Evolutionary conservation across 1,284 basidiomycete genomes (phyloP), one percentile per base, ranked within the genome.

Genomic region (Tylopilus orsonianus): DNA sequence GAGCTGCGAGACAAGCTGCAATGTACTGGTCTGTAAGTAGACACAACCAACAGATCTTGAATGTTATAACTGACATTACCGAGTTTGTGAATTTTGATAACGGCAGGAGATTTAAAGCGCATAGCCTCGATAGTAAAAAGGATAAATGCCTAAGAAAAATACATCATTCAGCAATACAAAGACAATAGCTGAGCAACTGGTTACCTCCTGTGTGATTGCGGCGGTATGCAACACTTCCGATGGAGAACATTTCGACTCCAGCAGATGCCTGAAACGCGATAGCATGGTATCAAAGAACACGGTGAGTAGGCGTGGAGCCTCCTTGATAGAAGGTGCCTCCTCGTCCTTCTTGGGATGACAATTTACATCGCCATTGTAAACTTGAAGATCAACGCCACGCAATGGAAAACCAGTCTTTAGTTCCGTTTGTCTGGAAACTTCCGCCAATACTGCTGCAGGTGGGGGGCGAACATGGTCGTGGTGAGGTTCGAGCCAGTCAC

Each of bases 401-500:
- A 85, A 66, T 5, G 85, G 79, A 53, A 81, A 75, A 0, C 84
- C 84, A 0, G 80, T 83, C 66, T 86, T 88, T 41, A 80, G 66
- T 60, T 87, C 81, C 0, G 81, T 78, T 60, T 81, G 76, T 56
- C 81, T 86, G 3, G 83, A 78, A 19, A 83, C 84, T 62, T 89
- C 87, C 7, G 85, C 85, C 22, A 88, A 71, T 22, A 88, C 85
- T 9, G 78, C 75, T 4, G 78, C 69, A 1, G 87, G 79, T 20
- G 80, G 80, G 9, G 86, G 87, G 6, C 87, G 82, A 27, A 78
- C 73, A 57, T 85, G 72, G 50, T 87, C 74, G 55, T 90, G 86
- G 61, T 87, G 83, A 8, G 84, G 85, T 52, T 80, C 82, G 18
- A 90, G 72, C 88, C 88, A 91, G 45, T 81, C 75, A 29, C 83